phyloP scores from a whole-genome alignment of 768 basidiomycete genomes.

The Pulveroboletus ravenelii region DNA sequence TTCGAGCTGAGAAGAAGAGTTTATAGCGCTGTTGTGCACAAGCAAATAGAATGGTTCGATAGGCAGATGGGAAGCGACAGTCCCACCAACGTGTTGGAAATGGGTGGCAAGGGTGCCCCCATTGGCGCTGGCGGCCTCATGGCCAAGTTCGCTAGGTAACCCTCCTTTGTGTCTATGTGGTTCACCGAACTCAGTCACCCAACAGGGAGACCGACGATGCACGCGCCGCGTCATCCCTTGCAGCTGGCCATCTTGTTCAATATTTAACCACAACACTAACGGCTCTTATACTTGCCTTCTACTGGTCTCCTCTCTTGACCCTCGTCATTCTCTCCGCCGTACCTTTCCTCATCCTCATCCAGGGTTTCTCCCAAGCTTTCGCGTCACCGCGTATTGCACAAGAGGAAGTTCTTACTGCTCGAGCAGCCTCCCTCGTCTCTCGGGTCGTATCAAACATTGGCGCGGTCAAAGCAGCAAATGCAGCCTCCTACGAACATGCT shows the following conservation, averaged over 20 bases:
- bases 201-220: conserved; percentile 92
- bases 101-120: conserved; percentile 40
- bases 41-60: conserved; percentile 92
- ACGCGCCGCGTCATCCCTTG: conserved; percentile 76
- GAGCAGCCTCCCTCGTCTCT: conserved; percentile 76
- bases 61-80: conserved; percentile 61
- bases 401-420: conserved; percentile 64
- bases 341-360: conserved; percentile 74
- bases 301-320: conserved; percentile 75
- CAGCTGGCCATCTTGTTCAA: conserved; percentile 73
- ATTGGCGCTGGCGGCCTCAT: conserved; percentile 86
- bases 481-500: conserved; percentile 50
- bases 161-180: background rate
- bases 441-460: conserved; percentile 71
- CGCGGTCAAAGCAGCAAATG: conserved; percentile 94
- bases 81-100: conserved; percentile 33
- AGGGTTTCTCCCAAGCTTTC: conserved; percentile 66
- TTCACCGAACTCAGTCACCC: conserved; percentile 5
- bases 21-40: conserved; percentile 59
- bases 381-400: conserved; percentile 60
- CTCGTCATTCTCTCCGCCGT: conserved; percentile 90
- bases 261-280: conserved; percentile 75
- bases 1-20: conserved; percentile 62
- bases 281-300: conserved; percentile 78
- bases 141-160: conserved; percentile 84